Percentiles rank a stretch among this genome's conserved stretches.
Conservation (phyloP, 2,329 filamentous ascomycete genomes). For the Fusarium sterilihyphosum region DNA sequence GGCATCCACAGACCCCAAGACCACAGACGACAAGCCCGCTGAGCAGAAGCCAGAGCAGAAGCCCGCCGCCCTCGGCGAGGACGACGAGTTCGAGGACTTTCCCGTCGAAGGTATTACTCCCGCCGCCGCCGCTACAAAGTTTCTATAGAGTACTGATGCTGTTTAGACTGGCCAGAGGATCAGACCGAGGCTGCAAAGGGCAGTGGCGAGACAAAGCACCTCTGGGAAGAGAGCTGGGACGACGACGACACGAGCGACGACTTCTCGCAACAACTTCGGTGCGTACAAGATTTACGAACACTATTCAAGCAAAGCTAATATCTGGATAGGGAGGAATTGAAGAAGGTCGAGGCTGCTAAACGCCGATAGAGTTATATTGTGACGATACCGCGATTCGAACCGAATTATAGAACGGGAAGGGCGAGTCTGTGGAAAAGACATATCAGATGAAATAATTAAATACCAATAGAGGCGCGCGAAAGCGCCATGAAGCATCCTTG, state of each 20-base stretch:
- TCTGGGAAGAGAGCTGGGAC: constrained; percentile 99
- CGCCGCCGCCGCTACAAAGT: fast-evolving
- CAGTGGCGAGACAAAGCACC: constrained; percentile 75
- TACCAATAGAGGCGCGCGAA: background rate
- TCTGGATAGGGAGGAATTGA: constrained; percentile 79
- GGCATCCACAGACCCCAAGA: constrained; percentile 43
- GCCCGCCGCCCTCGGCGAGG: constrained; percentile 82
- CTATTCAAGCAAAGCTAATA: constrained; percentile 11
- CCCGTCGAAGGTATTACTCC: constrained; percentile 82
- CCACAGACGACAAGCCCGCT: constrained; percentile 39
- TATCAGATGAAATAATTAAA: background rate
- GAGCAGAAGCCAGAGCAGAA: constrained; percentile 44
- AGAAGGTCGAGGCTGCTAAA: constrained; percentile 87
- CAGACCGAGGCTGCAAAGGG: constrained; percentile 83
- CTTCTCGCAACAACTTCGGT: constrained; percentile 95
- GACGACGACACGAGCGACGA: constrained; percentile 98
- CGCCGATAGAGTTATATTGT: constrained; percentile 55
- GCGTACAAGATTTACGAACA: constrained; percentile 48
- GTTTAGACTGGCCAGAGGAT: constrained; percentile 88
- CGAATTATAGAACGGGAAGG: background rate
- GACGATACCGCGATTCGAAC: background rate
- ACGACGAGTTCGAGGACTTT: constrained; percentile 99
- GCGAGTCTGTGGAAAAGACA: background rate
- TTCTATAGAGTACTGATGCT: background rate
- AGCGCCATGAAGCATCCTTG: background rate